Base-by-base conservation (phyloP, 1,284 basidiomycete genomes). In the Coniophora puteana region DNA sequence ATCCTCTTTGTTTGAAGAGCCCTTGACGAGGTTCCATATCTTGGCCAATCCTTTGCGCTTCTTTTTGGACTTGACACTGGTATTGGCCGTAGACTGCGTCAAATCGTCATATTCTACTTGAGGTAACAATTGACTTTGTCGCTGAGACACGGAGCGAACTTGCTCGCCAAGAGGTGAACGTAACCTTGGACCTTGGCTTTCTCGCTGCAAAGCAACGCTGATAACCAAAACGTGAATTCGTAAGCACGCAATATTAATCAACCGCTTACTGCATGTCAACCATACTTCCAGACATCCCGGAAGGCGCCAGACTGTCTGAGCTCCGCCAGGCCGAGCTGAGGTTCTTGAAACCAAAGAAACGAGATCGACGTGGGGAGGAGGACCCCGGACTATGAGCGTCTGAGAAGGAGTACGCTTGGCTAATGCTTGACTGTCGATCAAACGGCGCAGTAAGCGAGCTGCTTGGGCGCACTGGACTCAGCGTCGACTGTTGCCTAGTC, bases 191-290 rank as follows among this genome's bases (percentile, higher is more conserved):
- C 55, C 47, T 41, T 74, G 63, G 27, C 66, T 65, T 61, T 88
- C 84, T 23, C 78, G 77, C 49, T 89, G 82, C 31, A 89, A 69
- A 29, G 84, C 87, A 51, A 89, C 68, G 54, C 88, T 89, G 48
- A 5, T 44, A 46, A 46, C 37, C 27, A 28, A 51, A 20, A 43
- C 25, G 23, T 38, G 32, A 29, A 36, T 14, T 35, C 18, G 29
- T 30, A 29, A 41, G 36, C 47, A 20, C 14, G 8, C 41, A 31
- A 33, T 29, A 24, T 13, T 30, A 34, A 40, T 25, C 24, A 36
- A 33, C 40, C 17, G 83, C 89, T 56, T 66, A 93, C 90, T 93
- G 91, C 91, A 93, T 93, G 59, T 93, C 88, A 57, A 93, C 72
- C 89, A 93, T 91, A 57, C 91, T 89, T 41, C 83, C 83, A 4